These are phyloP conservation scores for Fusarium mexicanum DNA, from an alignment of 2,329 filamentous ascomycete species.

Conservation along the genomic window DNA sequence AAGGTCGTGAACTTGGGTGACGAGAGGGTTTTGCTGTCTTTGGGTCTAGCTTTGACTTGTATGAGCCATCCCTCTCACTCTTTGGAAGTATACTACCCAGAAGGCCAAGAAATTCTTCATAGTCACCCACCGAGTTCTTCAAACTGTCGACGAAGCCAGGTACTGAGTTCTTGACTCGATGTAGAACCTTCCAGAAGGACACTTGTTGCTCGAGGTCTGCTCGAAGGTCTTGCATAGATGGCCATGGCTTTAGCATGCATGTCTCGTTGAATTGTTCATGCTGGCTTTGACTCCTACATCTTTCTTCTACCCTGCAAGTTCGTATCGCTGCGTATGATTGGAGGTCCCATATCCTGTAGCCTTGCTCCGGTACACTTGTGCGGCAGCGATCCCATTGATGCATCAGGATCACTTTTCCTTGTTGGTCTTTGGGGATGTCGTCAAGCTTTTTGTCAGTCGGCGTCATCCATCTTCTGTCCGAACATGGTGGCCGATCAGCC, in stretches of 20 bases:
- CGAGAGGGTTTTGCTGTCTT: accelerated
- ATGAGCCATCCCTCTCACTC: neutral
- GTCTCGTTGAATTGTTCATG: neutral
- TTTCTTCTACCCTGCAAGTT: neutral
- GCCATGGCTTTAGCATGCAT: neutral
- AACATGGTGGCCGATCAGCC: neutral
- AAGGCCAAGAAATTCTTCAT: neutral
- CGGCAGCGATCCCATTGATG: neutral
- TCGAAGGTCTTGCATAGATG: neutral
- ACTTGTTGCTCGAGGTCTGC: neutral
- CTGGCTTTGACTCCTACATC: neutral
- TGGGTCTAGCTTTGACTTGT: neutral
- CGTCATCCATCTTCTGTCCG: neutral
- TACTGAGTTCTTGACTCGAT: accelerated
- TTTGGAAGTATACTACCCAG: neutral
- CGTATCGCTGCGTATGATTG: neutral
- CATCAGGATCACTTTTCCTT: neutral
- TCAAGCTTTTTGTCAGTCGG: neutral
- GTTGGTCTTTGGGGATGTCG: accelerated
- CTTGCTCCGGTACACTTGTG: neutral
- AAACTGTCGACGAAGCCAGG: accelerated
- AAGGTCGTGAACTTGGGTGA: neutral
- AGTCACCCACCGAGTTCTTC: neutral
- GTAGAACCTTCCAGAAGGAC: neutral
- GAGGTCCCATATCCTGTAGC: neutral